These are phyloP conservation scores for Quercus tomentella DNA, from an alignment of 331 rosid species.

Conservation along the genomic window DNA sequence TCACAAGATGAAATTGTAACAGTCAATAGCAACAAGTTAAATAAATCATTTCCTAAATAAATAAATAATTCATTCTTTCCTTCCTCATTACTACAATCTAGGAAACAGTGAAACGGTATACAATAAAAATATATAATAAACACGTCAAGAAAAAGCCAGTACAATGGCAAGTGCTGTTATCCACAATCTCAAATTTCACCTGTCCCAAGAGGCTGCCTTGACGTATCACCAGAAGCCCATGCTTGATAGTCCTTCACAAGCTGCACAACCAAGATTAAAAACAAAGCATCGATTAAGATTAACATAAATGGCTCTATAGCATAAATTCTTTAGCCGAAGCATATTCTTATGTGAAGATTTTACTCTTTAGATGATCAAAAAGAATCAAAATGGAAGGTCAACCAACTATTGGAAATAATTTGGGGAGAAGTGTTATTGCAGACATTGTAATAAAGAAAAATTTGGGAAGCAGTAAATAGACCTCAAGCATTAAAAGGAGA, in stretches of 20 bases:
- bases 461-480: neutral
- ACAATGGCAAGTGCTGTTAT: constrained; percentile 2
- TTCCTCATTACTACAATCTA: neutral
- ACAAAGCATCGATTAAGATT: neutral
- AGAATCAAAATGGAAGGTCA: neutral
- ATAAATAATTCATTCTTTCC: too few species aligned
- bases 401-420: neutral
- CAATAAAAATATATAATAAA: neutral
- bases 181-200: constrained; percentile 63
- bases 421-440: neutral
- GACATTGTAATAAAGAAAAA: neutral
- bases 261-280: constrained; percentile 34
- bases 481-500: neutral
- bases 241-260: constrained; percentile 90
- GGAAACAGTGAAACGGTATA: neutral
- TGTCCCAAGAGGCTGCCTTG: constrained; percentile 93
- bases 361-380: neutral
- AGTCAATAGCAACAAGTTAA: neutral
- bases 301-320: neutral
- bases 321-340: neutral
- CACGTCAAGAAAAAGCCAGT: constrained; percentile 2
- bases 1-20: neutral
- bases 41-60: neutral
- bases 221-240: constrained; percentile 90
- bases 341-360: neutral